Conservation (phyloP, 371 early-diverging fungal genomes). For the Rhizopus delemar region DNA sequence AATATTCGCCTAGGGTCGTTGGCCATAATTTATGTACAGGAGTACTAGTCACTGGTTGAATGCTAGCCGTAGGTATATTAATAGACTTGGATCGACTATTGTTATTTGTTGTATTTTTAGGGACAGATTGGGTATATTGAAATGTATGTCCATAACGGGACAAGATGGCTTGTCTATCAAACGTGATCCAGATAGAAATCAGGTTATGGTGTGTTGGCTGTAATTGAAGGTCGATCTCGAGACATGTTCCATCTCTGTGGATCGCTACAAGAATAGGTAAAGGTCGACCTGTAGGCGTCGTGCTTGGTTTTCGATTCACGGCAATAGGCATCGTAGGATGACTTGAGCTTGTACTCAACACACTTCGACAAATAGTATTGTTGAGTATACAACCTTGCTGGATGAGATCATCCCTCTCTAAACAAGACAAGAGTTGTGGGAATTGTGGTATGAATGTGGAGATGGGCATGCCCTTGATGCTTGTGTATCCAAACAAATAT, state of each 20-base stretch:
- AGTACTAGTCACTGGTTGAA: neutral
- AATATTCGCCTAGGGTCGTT: constrained; percentile 25
- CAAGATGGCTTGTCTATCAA: constrained; percentile 51
- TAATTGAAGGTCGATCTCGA: constrained; percentile 66
- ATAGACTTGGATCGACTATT: constrained; percentile 19
- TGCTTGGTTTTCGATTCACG: constrained; percentile 4
- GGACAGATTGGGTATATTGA: neutral
- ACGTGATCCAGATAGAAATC: constrained; percentile 59
- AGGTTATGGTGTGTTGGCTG: constrained; percentile 49
- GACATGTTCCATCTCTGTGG: constrained; percentile 64
- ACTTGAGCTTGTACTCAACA: constrained; percentile 10
- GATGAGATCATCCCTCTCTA: constrained; percentile 36
- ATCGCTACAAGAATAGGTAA: constrained; percentile 58
- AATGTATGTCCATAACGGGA: constrained; percentile 16
- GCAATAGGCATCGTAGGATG: neutral
- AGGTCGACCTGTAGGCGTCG: constrained; percentile 11
- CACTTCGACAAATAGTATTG: constrained; percentile 30
- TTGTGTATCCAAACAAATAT: constrained; percentile 63
- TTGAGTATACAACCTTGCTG: constrained; percentile 40
- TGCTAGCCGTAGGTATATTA: constrained; percentile 18
- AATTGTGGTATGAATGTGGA: constrained; percentile 62
- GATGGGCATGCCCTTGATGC: constrained; percentile 24
- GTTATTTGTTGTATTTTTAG: neutral
- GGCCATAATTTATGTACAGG: neutral
- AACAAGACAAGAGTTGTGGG: constrained; percentile 44